Base-by-base conservation (phyloP, 2,329 filamentous ascomycete genomes). In the Nectriaceae sp. region DNA sequence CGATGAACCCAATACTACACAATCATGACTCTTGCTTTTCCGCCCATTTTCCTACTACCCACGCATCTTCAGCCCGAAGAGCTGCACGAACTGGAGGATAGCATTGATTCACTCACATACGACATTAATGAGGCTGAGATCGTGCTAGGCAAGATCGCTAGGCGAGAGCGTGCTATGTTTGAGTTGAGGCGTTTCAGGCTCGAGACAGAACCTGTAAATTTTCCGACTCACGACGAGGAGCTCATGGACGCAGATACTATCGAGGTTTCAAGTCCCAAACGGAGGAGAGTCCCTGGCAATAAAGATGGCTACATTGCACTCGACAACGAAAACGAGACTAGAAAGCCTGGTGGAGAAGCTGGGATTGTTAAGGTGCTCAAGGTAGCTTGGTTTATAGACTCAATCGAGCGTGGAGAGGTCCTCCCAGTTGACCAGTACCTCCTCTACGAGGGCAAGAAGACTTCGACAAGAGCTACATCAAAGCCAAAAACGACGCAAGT, bases 141-240 rank as follows among this genome's bases (percentile, higher is more conserved):
- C 3, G 75, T 96, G 2, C 66, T 97, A 22, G 90, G 88, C 2
- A 89, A 85, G 56, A 78, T 96, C 26, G 76, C 77, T 1, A 85
- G 82, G 46, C 85, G 82, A 55, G 79, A 83, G 59, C 80, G 93
- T 16, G 90, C 90, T 1, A 76, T 81, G 40, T 85, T 95, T 59
- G 93, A 97, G 69, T 73, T 97, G 52, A 79, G 89, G 44, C 78
- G 82, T 5, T 78, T 82, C 39, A 85, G 83, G 13, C 58, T 96
- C 3, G 65, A 70, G 35, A 83, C 84, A 0, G 74, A 81, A 46
- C 81, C 64, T 5, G 20, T 62, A 20, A 21, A n/a, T 21, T 33
- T 21, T 4, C 20, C n/a, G 21, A 10, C 33, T 6, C 8, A 5
- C 8, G 33, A 36, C 13, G 16, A 6, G 8, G n/a, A 5, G 16